Evolutionary conservation across 2,329 filamentous ascomycete genomes (phyloP).

Genomic region (Lasiodiplodia theobromae): DNA sequence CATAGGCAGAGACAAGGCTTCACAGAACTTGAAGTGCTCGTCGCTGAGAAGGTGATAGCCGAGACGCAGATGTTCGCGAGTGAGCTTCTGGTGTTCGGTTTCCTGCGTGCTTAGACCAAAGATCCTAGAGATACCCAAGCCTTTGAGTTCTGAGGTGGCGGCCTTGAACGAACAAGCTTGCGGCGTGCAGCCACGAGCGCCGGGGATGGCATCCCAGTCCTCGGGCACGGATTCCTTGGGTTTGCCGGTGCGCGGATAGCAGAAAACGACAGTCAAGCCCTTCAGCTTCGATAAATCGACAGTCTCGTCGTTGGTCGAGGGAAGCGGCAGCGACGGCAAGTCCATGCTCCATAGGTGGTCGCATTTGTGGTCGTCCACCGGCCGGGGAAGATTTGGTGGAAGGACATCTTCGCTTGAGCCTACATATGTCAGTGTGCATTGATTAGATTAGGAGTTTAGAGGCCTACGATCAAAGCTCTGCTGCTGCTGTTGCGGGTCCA

Average conservation of each 20-base stretch:
- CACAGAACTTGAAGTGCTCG: slow-evolving; percentile 45
- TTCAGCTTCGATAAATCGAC: slow-evolving; percentile 45
- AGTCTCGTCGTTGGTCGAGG: slow-evolving; percentile 41
- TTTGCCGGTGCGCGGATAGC: slow-evolving; percentile 51
- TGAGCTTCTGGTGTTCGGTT: slow-evolving; percentile 50
- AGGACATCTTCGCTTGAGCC: slow-evolving; percentile 31
- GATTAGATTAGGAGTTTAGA: too few species aligned
- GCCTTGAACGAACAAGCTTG: slow-evolving; percentile 55
- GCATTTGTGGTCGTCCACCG: slow-evolving; percentile 51
- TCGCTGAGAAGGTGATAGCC: slow-evolving; percentile 53
- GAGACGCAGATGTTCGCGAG: slow-evolving; percentile 47
- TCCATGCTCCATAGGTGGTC: slow-evolving; percentile 44
- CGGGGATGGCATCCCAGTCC: slow-evolving; percentile 52
- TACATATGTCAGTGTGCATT: neutral
- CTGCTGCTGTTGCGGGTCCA: neutral
- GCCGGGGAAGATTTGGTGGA: slow-evolving; percentile 46
- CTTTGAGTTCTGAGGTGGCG: slow-evolving; percentile 38
- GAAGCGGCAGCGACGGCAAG: slow-evolving; percentile 42
- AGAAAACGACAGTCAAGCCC: slow-evolving; percentile 51
- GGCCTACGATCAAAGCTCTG: neutral
- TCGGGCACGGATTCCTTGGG: slow-evolving; percentile 50
- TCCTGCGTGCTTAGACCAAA: slow-evolving; percentile 52
- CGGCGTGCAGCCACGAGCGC: slow-evolving; percentile 54
- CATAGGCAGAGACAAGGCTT: slow-evolving; percentile 46
- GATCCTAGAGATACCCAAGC: slow-evolving; percentile 43